phyloP scores from a whole-genome alignment of 176 grass and related monocot genomes.

The Echinochloa phyllopogon region DNA sequence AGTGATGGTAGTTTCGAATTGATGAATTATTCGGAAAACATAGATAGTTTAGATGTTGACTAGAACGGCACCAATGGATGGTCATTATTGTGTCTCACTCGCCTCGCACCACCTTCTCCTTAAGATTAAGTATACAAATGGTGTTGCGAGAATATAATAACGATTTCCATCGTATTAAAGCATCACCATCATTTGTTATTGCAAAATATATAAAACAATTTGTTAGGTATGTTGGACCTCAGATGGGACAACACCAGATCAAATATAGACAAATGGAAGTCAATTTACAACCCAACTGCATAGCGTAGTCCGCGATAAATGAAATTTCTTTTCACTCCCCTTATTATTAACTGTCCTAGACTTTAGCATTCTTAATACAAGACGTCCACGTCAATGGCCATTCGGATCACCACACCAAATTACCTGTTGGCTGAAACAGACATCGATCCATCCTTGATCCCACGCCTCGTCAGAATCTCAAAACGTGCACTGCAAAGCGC shows the following conservation, averaged over 20 bases:
- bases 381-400: slow-evolving; percentile 42
- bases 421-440: slow-evolving; percentile 4
- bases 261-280: not conserved
- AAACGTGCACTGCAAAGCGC: not conserved
- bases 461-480: not conserved
- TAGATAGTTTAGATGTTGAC: too few relatives aligned
- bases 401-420: slow-evolving; percentile 28
- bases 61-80: too few relatives aligned
- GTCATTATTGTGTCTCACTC: too few relatives aligned
- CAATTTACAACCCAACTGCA: not conserved
- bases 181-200: not conserved
- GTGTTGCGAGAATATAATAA: too few relatives aligned
- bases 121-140: too few relatives aligned
- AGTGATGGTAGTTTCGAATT: too few relatives aligned
- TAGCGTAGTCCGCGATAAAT: not conserved
- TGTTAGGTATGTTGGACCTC: not conserved
- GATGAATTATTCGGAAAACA: too few relatives aligned
- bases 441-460: not conserved
- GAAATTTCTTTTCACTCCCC: not conserved
- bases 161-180: too few relatives aligned
- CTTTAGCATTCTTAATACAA: not conserved
- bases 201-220: not conserved
- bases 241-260: not conserved
- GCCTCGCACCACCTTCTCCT: too few relatives aligned
- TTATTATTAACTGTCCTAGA: not conserved